These are phyloP conservation scores for Fusarium armeniacum DNA, from an alignment of 2,329 filamentous ascomycete species.

Conservation along the genomic window DNA sequence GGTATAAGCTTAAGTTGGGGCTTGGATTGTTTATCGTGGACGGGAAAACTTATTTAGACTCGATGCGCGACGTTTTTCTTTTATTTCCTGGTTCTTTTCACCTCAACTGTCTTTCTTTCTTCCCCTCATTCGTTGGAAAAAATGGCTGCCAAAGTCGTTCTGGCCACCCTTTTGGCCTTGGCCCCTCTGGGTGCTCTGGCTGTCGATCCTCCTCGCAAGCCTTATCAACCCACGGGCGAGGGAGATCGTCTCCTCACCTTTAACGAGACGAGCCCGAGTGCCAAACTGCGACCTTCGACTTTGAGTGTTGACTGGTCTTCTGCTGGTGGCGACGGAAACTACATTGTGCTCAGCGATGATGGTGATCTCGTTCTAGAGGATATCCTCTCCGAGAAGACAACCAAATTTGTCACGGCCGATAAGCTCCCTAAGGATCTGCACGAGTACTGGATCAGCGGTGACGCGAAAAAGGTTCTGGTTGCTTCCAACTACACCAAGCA, in stretches of 20 bases:
- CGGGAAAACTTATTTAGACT: conserved; percentile 4
- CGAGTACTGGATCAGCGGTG: conserved; percentile 73
- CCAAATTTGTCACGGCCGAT: conserved; percentile 70
- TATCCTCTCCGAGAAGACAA: conserved; percentile 69
- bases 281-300: conserved; percentile 61
- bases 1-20: conserved; percentile 37
- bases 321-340: conserved; percentile 72
- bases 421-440: conserved; percentile 68
- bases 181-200: conserved; percentile 46
- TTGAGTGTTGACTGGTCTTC: conserved; percentile 70
- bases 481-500: conserved; percentile 76
- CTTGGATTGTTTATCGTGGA: conserved; percentile 5
- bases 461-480: conserved; percentile 71
- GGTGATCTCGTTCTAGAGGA: conserved; percentile 72
- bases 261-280: conserved; percentile 68
- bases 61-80: not conserved
- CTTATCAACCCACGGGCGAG: conserved; percentile 68
- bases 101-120: not conserved
- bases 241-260: conserved; percentile 70
- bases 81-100: not conserved
- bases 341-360: conserved; percentile 65
- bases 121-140: not conserved
- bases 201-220: conserved; percentile 66
- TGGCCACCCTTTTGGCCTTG: conserved; percentile 43
- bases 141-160: conserved; percentile 26